These are phyloP conservation scores for Xylaria sp. DNA, from an alignment of 2,329 filamentous ascomycete genomes.

Conservation along the genomic window DNA sequence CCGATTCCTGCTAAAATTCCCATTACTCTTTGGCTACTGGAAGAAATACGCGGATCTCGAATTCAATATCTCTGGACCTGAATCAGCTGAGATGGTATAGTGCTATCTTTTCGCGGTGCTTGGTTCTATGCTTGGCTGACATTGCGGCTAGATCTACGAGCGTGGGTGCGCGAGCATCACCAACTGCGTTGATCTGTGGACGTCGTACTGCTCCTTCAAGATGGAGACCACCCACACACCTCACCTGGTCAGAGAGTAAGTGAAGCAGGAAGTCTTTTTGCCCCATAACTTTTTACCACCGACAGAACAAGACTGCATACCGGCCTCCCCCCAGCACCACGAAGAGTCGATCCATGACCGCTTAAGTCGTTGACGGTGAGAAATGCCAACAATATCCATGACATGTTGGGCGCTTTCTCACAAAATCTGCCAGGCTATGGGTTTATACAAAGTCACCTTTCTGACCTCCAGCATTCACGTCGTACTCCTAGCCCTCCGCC, in stretches of 20 bases:
- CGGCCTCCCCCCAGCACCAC: constrained; percentile 34
- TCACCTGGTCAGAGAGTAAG: constrained; percentile 99
- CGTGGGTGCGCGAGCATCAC: constrained; percentile 90
- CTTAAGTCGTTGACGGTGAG: constrained; percentile 64
- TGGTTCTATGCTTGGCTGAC: constrained; percentile 28
- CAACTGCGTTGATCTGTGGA: constrained; percentile 95
- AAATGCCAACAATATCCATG: constrained; percentile 65
- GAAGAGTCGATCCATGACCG: constrained; percentile 39
- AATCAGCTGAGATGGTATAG: constrained; percentile 90
- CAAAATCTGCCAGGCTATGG: constrained; percentile 65
- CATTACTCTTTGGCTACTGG: constrained; percentile 97
- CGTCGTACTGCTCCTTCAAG: constrained; percentile 96
- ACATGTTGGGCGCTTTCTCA: constrained; percentile 65
- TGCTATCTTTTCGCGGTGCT: neutral
- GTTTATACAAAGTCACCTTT: constrained; percentile 44
- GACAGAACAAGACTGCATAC: constrained; percentile 41
- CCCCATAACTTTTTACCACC: constrained; percentile 62
- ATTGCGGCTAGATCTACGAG: constrained; percentile 79
- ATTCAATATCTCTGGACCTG: constrained; percentile 94
- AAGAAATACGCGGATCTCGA: constrained; percentile 99
- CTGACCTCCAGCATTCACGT: constrained; percentile 46
- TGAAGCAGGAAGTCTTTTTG: constrained; percentile 69
- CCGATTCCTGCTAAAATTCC: constrained; percentile 90
- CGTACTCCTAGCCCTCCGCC: constrained; percentile 41
- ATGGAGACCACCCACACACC: constrained; percentile 95